Base-by-base conservation (phyloP, 2,329 filamentous ascomycete species). In the Dothistroma pini region DNA sequence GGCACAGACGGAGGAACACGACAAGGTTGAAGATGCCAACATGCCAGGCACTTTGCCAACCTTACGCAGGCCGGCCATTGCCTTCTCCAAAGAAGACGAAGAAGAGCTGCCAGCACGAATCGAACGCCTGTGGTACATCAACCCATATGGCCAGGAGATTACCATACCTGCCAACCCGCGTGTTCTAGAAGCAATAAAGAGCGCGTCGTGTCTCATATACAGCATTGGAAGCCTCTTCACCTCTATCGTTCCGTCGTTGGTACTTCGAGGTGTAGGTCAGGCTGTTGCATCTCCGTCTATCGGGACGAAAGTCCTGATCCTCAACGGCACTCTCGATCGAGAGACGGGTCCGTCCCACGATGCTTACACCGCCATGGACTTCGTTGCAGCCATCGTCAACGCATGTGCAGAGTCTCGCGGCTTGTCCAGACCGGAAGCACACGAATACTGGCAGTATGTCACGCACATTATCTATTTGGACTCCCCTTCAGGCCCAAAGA, bases 131-230 rank as follows among this genome's bases (percentile, higher is more conserved):
- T 97, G 92, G 91, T 97, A 97, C 78, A 97, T 97, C 78, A 97
- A 97, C 71, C 93, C 93, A 0, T 97, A 97, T 74, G 93, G 93
- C n/a, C 91, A 97, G 73, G 93, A 97, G 75, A 97, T 97, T 67
- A 86, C 88, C 19, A 90, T 93, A 0, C 84, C 87, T 0, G 89
- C 91, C 1, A 97, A 96, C 70, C 87, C 91, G 0, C 87, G 91
- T 55, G 91, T 93, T 0, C 69, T 96, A 0, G 83, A 86, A 8
- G 86, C 91, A 0, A 75, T 97, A 0, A 78, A 79, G 16, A 77
- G 78, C 1, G 83, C 89, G 0, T 83, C 86, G 59, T 87, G 86
- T 1, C 81, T 97, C 9, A 85, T 97, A 51, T 97, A 96, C 77
- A 93, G 89, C 74, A 96, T 97, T 61, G 95, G 95, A n/a, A 93